Percentiles rank a stretch among this genome's conserved stretches.
Evolutionary conservation across 257 asterid species (phyloP).

Genomic region (Dorcoceras hygrometricum): DNA sequence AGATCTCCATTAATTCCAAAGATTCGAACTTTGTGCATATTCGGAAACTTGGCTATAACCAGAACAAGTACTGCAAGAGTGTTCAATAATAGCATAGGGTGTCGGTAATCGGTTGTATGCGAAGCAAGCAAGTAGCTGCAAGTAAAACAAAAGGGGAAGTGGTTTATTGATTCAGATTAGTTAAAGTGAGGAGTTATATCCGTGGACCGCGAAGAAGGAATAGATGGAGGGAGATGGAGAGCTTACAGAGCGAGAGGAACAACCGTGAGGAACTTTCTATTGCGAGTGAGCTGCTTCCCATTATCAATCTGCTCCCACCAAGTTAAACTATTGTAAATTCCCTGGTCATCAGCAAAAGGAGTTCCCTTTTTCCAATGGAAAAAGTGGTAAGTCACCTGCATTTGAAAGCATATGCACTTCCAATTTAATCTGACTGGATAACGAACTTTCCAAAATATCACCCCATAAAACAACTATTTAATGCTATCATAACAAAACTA

Average conservation of each 20-base stretch:
- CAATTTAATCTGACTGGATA: conserved; percentile 15
- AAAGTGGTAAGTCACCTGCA: conserved; percentile 56
- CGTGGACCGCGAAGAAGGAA: background rate
- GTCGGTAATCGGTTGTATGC: conserved; percentile 58
- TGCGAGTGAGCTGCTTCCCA: conserved; percentile 64
- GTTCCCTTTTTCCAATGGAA: conserved; percentile 75
- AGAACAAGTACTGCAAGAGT: conserved; percentile 53
- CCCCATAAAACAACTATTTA: background rate
- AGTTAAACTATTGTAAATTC: conserved; percentile 56
- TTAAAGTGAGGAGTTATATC: background rate
- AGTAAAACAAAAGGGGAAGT: background rate
- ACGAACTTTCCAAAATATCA: background rate
- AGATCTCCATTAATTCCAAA: conserved; percentile 56
- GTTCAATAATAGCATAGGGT: conserved; percentile 56
- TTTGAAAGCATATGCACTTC: background rate
- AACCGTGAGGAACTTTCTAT: conserved; percentile 59
- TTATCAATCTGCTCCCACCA: conserved; percentile 75
- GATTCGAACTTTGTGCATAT: conserved; percentile 66
- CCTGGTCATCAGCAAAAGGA: conserved; percentile 71
- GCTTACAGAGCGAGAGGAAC: conserved; percentile 67
- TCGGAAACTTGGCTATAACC: conserved; percentile 60
- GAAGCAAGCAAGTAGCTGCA: conserved; percentile 61
- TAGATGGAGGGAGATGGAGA: conserved; percentile 9
- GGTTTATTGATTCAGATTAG: background rate
- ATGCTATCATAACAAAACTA: background rate